Evolutionary conservation across 2,329 filamentous ascomycete species (phyloP), one percentile per base, ranked within the genome.

Genomic region (Alternaria gaisen): DNA sequence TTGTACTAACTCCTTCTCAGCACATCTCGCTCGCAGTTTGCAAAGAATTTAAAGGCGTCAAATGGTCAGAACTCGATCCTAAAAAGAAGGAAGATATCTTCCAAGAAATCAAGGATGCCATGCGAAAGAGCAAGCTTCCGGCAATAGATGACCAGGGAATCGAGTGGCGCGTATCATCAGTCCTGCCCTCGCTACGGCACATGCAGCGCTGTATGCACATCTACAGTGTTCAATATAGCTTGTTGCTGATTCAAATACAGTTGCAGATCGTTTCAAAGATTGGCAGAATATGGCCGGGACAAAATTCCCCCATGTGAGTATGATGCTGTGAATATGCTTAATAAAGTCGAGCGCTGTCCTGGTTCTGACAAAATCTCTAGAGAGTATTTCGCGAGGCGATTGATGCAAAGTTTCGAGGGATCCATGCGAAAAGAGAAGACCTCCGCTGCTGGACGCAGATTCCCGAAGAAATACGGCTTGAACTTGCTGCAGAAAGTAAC

Each of bases 361-460:
- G 20, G 8, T 50, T 36, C 46, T 50, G 16, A 50, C 20, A 22
- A 10, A n/a, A 7, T 18, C 22, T 6, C 8, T n/a, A 50, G 46
- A 50, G 22, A 50, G 46, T 53, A 36, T 28, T 53, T 24, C 28
- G 41, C 18, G 56, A 59, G n/a, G 56, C 56, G n/a, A 36, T 50
- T 8, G 20, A 55, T 18, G 51, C 43, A 24, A 53, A 59, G 6
- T 26, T 38, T 14, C 26, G 48, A 11, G 48, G 55, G 28, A 54
- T 59, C 1, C 56, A 43, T 12, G 34, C 9, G 10, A 30, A 42
- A 14, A 26, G 46, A 14, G 22, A 48, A 14, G 40, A 41, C 28
- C 18, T 59, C n/a, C 36, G 56, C 28, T 59, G 55, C 50, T 59
- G 56, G 56, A 42, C 51, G 11, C 51, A 59, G 7, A 59, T 59